These are phyloP conservation scores for Penicillium dipodomyicola DNA, from an alignment of 495 filamentous ascomycete species.

Conservation along the genomic window DNA sequence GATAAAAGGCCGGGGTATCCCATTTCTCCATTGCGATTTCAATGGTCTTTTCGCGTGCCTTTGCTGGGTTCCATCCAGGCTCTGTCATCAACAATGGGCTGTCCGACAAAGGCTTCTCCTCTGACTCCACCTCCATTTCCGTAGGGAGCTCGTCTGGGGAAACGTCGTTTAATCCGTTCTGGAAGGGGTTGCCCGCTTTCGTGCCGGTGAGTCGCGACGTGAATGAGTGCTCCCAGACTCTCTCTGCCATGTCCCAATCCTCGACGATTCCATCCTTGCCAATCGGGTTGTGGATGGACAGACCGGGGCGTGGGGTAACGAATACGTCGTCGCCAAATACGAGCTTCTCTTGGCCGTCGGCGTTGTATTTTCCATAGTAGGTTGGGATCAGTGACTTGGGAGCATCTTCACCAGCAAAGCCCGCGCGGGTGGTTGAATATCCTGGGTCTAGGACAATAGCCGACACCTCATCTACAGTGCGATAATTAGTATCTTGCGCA, in stretches of 20 bases:
- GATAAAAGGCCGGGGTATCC: slow-evolving; percentile 90
- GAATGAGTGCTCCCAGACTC: slow-evolving; percentile 85
- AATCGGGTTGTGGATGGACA: slow-evolving; percentile 89
- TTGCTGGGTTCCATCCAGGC: slow-evolving; percentile 84
- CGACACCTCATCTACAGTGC: slow-evolving; percentile 79
- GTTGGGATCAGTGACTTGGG: slow-evolving; percentile 91
- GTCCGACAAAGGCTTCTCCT: slow-evolving; percentile 79
- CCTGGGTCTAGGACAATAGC: slow-evolving; percentile 96
- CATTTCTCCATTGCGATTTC: slow-evolving; percentile 96
- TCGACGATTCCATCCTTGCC: slow-evolving; percentile 85
- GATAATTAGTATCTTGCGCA: slow-evolving; percentile 15
- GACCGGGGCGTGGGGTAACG: slow-evolving; percentile 66
- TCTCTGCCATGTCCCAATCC: slow-evolving; percentile 91
- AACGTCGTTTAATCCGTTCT: slow-evolving; percentile 73
- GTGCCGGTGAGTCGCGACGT: slow-evolving; percentile 71
- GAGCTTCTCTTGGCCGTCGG: slow-evolving; percentile 54
- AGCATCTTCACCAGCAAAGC: slow-evolving; percentile 95
- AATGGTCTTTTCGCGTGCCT: slow-evolving; percentile 85
- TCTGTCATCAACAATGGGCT: slow-evolving; percentile 93
- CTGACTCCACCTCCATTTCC: slow-evolving; percentile 66
- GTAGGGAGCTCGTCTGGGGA: slow-evolving; percentile 57
- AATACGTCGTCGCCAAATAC: slow-evolving; percentile 87
- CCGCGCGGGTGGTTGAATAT: slow-evolving; percentile 84
- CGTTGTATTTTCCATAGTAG: slow-evolving; percentile 68
- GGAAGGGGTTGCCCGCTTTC: slow-evolving; percentile 59